A percentile compares a stretch with the other conserved stretches of the same genome.
Evolutionary conservation across 2,329 filamentous ascomycete genomes (phyloP).

Genomic region (Diaporthe citrichinensis): DNA sequence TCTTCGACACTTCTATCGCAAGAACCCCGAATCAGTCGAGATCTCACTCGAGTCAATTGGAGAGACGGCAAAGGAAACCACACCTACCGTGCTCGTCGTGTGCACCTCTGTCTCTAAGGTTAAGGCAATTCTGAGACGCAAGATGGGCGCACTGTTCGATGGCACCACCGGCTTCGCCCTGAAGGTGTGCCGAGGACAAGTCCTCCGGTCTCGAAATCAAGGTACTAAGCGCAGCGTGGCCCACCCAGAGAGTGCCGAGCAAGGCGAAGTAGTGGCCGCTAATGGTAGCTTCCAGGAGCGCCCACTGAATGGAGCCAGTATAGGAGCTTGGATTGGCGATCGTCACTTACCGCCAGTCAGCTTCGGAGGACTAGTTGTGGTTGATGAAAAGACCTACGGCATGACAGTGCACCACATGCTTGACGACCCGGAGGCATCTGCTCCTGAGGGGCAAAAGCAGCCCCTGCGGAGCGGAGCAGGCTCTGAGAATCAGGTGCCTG

Average conservation of each 20-base stretch:
- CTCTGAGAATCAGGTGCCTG: constrained; percentile 47
- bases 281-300: constrained; percentile 85
- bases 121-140: constrained; percentile 78
- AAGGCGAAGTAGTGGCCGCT: constrained; percentile 58
- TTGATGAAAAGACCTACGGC: constrained; percentile 88
- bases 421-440: constrained; percentile 71
- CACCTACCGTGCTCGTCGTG: constrained; percentile 82
- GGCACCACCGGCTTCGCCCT: constrained; percentile 72
- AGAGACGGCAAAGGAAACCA: constrained; percentile 74
- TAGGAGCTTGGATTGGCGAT: constrained; percentile 89
- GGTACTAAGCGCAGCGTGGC: constrained; percentile 57
- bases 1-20: constrained; percentile 78
- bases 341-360: constrained; percentile 92
- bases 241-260: constrained; percentile 47
- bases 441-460: constrained; percentile 37
- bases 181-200: constrained; percentile 79
- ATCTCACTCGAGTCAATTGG: constrained; percentile 84
- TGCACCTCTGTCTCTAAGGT: constrained; percentile 83
- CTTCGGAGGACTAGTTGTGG: constrained; percentile 87
- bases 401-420: constrained; percentile 99
- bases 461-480: constrained; percentile 47
- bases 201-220: constrained; percentile 71
- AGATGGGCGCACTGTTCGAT: constrained; percentile 76
- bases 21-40: constrained; percentile 82
- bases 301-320: constrained; percentile 89